Evolutionary conservation across 345 rosid species (phyloP), one percentile per base, ranked within the genome.

Genomic region (Eucalyptus urophylla): DNA sequence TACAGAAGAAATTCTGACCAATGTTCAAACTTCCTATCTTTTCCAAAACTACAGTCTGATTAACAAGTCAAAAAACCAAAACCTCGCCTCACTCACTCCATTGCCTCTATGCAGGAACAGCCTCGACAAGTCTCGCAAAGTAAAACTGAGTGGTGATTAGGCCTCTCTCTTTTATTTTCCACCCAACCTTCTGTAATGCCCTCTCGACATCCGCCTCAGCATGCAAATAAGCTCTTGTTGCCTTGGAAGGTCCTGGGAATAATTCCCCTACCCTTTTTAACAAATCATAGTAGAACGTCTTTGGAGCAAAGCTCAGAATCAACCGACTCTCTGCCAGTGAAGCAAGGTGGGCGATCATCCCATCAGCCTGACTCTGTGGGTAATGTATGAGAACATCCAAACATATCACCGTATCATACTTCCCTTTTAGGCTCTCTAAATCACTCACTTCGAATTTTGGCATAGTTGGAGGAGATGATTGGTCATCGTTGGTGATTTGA

Each of bases 181-280:
- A 98, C 31, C 99, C 99, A 49, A 92, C 97, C 93, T 96, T 98
- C 87, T 89, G 87, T 91, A 98, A 86, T 1, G 99, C 99, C 83
- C 93, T 92, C 94, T 98, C 99, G 4, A 97, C 96, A 92, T 97
- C 99, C 0, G 96, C 99, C 91, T 98, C 99, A 0, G 99, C 89
- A 19, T 97, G 99, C 86, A 96, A 95, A 89, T 97, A 97, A 4
- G 99, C 99, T 90, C 99, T 94, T 1, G 99, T 98, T 25, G 98
- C 99, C 95, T 97, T 98, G 17, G 99, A 98, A 83, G 99, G 99
- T 88, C 99, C 99, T 0, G 98, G 99, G 91, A 97, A 97, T 93
- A 98, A 93, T 94, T 98, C 98, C 11, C 99, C 99, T 15, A 95
- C 92, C 86, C 99, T 94, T 92, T 98, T 98, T 40, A 97, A 92